Conservation (phyloP, 176 grass and related monocot genomes). For the Pharus latifolius region DNA sequence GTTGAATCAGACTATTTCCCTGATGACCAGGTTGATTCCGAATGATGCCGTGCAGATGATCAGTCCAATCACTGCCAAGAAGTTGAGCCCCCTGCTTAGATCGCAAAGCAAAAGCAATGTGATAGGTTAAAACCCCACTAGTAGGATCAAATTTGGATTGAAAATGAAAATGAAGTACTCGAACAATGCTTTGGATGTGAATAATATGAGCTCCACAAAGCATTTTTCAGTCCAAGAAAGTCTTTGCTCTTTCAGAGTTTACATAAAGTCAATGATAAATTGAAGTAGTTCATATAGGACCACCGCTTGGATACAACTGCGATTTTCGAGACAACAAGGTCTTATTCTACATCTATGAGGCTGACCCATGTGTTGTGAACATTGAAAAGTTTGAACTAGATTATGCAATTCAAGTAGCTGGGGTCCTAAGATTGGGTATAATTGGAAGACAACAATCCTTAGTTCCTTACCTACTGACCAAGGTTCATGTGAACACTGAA, state of each 20-base stretch:
- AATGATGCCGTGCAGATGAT: conserved; percentile 69
- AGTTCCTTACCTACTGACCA: neutral
- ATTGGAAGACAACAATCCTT: too few species aligned
- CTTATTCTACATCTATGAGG: neutral
- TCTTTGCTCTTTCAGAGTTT: neutral
- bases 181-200: neutral
- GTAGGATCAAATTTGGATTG: neutral
- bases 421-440: too few species aligned
- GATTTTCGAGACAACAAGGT: neutral
- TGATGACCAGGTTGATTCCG: conserved; percentile 66
- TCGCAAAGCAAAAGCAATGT: neutral
- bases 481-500: neutral
- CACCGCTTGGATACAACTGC: neutral
- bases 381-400: neutral
- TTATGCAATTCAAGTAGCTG: too few species aligned
- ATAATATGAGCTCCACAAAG: too few species aligned
- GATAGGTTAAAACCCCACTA: neutral
- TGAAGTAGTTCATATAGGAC: neutral
- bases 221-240: neutral
- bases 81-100: conserved; percentile 48
- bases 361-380: neutral
- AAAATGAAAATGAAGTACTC: neutral
- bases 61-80: conserved; percentile 61
- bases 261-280: neutral
- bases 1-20: conserved; percentile 41